Percentiles rank a stretch among this genome's conserved stretches.
These are phyloP conservation scores for Penicillium sp. DNA, from an alignment of 2,329 filamentous ascomycete species.

Conservation along the genomic window DNA sequence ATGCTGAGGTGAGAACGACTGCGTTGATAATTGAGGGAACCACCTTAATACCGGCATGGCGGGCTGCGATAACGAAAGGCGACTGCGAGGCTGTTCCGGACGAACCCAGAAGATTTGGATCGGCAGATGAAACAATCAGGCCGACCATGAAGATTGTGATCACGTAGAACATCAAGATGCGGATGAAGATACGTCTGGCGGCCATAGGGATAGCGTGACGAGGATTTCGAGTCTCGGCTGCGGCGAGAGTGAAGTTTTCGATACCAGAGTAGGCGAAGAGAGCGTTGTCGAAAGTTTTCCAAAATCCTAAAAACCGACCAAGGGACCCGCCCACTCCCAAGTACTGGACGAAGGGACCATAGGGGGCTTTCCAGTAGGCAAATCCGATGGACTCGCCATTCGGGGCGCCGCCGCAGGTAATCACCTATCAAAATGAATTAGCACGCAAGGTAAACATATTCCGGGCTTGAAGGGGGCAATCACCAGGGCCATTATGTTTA, in stretches of 20 bases:
- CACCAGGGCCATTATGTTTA: constrained; percentile 59
- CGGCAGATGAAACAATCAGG: constrained; percentile 46
- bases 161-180: constrained; percentile 56
- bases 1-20: constrained; percentile 30
- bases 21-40: constrained; percentile 26
- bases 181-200: constrained; percentile 54
- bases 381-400: constrained; percentile 38
- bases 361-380: constrained; percentile 45
- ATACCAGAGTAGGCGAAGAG: constrained; percentile 42
- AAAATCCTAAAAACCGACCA: constrained; percentile 47
- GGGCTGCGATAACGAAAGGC: constrained; percentile 46
- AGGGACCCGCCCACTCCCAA: constrained; percentile 44
- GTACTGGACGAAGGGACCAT: constrained; percentile 42
- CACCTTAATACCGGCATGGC: constrained; percentile 41
- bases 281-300: constrained; percentile 32
- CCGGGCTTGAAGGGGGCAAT: not conserved
- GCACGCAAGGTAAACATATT: not conserved
- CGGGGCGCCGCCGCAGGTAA: constrained; percentile 45
- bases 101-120: constrained; percentile 48
- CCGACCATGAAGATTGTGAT: constrained; percentile 54
- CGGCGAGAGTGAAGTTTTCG: constrained; percentile 50
- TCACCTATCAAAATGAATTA: constrained; percentile 6
- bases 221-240: constrained; percentile 53
- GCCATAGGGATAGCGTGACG: constrained; percentile 55
- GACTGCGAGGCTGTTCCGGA: constrained; percentile 48